Conservation (phyloP, 305 asterid genomes). For the Solanum hybrid region DNA sequence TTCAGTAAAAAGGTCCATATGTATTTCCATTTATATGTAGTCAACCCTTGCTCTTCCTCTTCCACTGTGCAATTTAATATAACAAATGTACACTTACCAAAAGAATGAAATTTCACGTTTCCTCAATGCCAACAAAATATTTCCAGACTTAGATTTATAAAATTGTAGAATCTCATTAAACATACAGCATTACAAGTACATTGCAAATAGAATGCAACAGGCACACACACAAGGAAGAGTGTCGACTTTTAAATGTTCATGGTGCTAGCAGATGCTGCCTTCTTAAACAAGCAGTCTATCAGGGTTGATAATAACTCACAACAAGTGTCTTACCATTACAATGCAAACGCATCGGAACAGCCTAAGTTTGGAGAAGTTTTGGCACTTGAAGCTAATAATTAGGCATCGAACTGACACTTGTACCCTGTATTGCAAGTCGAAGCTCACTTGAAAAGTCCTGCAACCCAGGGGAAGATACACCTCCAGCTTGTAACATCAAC, state of each 20-base stretch:
- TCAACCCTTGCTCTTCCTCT: not conserved
- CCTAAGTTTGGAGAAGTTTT: not conserved
- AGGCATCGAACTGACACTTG: constrained; percentile 29
- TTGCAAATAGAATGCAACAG: not conserved
- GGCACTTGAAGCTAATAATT: not conserved
- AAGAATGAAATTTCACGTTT: not conserved
- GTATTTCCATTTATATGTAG: not conserved
- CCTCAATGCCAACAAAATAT: not conserved
- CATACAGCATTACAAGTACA: not conserved
- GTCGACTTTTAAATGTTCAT: not conserved
- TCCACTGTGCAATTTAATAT: not conserved
- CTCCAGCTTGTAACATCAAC: constrained; percentile 39
- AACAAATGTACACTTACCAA: not conserved
- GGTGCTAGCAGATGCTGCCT: not conserved
- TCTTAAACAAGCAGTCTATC: not conserved
- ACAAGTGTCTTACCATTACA: not conserved
- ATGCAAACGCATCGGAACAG: not conserved
- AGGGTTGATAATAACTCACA: not conserved
- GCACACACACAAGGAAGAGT: not conserved
- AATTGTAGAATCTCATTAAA: not conserved
- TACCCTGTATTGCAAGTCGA: constrained; percentile 47
- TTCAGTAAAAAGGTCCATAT: not conserved
- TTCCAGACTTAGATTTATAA: not conserved
- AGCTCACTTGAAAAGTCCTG: constrained; percentile 76
- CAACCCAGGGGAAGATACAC: constrained; percentile 36